Evolutionary conservation across 2,329 filamentous ascomycete species (phyloP), one percentile per base, ranked within the genome.

Genomic region (Claviceps sp.): DNA sequence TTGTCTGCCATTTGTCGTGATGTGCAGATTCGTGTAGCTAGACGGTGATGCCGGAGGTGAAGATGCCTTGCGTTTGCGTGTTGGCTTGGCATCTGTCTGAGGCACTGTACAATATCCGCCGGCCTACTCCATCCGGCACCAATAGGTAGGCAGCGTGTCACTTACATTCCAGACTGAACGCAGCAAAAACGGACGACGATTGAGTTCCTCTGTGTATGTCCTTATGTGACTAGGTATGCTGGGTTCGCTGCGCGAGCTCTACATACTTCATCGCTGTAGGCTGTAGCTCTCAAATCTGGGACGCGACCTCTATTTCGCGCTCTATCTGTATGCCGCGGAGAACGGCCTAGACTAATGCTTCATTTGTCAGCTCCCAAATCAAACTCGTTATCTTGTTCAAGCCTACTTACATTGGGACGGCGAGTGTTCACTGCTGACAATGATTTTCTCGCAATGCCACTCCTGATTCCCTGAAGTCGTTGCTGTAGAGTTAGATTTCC

Each of bases 11-110:
- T 24, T 44, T 50, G 40, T 43, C 26, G 39, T 43, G n/a, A 50
- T 37, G 13, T 50, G 40, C 40, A 50, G 48, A 50, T 19, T 50
- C 26, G 48, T 43, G 48, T 50, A 26, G 38, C 41, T 44, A 19
- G 19, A 26, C 47, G 38, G 30, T 34, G 10, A 34, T 34, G 30
- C 3, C 30, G 30, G 30, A 42, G 24, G 43, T 26, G 13, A 38
- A 22, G 38, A 10, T 30, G 34, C 22, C 24, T 42, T 34, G 47
- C 42, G 47, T 44, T 30, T 10, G 26, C 26, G 8, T 30, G 26
- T 30, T 30, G 26, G 47, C 34, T 26, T 40, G 16, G 26, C 26
- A 26, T 14, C 48, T 17, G 26, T 50, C 19, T 19, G 49, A 46
- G 42, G 41, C 41, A 11, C 26, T 30, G 26, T 30, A 30, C 8